These are phyloP conservation scores for Penstemon davidsonii DNA, from an alignment of 257 asterid genomes.

Conservation along the genomic window DNA sequence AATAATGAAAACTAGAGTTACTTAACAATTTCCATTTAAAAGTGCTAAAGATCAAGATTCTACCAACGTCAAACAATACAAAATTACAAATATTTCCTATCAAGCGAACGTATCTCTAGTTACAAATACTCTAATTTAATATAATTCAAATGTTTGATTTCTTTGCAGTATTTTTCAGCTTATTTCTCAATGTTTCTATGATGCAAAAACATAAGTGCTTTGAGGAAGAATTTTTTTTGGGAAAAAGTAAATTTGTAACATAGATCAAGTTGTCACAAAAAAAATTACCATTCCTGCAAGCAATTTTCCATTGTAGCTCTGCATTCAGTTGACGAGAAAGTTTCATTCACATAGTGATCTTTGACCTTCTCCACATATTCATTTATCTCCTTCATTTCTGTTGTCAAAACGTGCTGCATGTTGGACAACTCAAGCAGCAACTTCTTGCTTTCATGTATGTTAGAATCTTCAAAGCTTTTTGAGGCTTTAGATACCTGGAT, in stretches of 20 bases:
- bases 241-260: no score
- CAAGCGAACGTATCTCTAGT: not conserved
- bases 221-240: no score
- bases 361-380: slow-evolving; percentile 55
- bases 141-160: not conserved
- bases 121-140: not conserved
- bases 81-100: not conserved
- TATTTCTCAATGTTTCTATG: not conserved
- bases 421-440: slow-evolving; percentile 47
- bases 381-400: slow-evolving; percentile 47
- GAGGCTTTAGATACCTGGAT: slow-evolving; percentile 69
- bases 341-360: slow-evolving; percentile 48
- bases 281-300: slow-evolving; percentile 63
- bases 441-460: slow-evolving; percentile 51
- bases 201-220: not conserved
- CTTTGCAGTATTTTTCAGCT: not conserved
- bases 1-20: slow-evolving; percentile 15
- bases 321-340: slow-evolving; percentile 51
- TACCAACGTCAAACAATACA: not conserved
- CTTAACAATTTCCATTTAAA: not conserved
- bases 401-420: slow-evolving; percentile 55
- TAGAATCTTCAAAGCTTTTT: slow-evolving; percentile 52
- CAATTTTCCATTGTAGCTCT: slow-evolving; percentile 50
- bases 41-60: not conserved
- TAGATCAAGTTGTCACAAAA: not conserved